A percentile compares a stretch with the other conserved stretches of the same genome.
Conservation (phyloP, 1,139 yeast genomes). For the Taphrina wiesneri region DNA sequence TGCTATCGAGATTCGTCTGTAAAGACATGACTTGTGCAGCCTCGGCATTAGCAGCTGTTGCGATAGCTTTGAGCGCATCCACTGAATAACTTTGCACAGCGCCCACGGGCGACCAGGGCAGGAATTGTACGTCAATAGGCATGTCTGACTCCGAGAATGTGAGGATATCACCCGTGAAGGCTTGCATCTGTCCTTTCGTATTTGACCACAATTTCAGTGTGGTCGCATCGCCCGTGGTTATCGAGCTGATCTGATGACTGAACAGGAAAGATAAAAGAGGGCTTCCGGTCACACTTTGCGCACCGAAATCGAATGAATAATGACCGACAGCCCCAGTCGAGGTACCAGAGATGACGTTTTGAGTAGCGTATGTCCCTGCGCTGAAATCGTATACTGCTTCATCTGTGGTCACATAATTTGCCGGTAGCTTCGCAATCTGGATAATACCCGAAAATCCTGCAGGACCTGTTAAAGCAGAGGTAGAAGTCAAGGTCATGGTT, state of each 20-base stretch:
- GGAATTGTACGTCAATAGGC: constrained; percentile 52
- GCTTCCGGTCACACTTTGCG: constrained; percentile 44
- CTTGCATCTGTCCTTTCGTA: constrained; percentile 69
- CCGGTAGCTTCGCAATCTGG: constrained; percentile 63
- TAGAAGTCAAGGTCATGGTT: constrained; percentile 39
- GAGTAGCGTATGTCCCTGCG: constrained; percentile 62
- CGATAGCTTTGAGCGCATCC: constrained; percentile 53
- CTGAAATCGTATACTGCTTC: constrained; percentile 52
- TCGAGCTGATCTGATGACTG: constrained; percentile 67
- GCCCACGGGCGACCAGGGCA: constrained; percentile 52
- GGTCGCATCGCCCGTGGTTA: constrained; percentile 49
- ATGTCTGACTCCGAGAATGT: constrained; percentile 59
- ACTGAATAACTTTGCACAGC: constrained; percentile 51
- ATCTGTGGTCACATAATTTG: constrained; percentile 28
- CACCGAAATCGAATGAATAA: constrained; percentile 55
- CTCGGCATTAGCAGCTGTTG: constrained; percentile 59
- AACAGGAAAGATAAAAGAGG: constrained; percentile 62
- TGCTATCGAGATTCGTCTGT: constrained; percentile 55
- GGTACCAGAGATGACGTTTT: constrained; percentile 49
- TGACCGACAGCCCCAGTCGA: constrained; percentile 50
- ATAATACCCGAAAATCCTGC: constrained; percentile 57
- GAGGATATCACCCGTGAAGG: constrained; percentile 56
- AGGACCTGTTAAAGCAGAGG: constrained; percentile 50
- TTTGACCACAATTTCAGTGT: constrained; percentile 56
- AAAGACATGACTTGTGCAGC: constrained; percentile 57